Evolutionary conservation across 2,329 filamentous ascomycete genomes (phyloP).

Genomic region (Trichoderma simmonsii): DNA sequence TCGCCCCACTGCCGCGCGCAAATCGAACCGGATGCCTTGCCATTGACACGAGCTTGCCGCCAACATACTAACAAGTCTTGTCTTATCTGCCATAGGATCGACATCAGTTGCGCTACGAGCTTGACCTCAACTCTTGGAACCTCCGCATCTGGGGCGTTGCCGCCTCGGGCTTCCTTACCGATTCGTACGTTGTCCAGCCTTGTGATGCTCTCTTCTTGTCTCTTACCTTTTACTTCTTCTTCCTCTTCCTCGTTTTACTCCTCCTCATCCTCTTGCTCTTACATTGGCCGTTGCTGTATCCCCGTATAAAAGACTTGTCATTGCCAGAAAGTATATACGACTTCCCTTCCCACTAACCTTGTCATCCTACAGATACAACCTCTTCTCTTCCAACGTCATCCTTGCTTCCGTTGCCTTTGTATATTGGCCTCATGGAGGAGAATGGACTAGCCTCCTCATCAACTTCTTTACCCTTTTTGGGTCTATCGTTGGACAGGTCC

Average conservation of each 20-base stretch:
- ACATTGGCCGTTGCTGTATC: neutral
- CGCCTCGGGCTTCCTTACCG: constrained; percentile 53
- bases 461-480: constrained; percentile 53
- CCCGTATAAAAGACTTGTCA: neutral
- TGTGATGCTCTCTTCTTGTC: neutral
- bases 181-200: constrained; percentile 41
- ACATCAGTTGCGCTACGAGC: constrained; percentile 50
- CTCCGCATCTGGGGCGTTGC: constrained; percentile 53
- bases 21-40: neutral
- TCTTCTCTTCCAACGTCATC: constrained; percentile 55
- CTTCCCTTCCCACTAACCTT: neutral
- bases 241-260: neutral
- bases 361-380: constrained; percentile 43
- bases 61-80: neutral
- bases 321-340: neutral
- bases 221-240: neutral
- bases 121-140: constrained; percentile 55
- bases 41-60: neutral
- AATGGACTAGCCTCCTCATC: constrained; percentile 47
- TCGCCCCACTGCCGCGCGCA: constrained; percentile 5
- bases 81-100: constrained; percentile 41
- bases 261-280: neutral
- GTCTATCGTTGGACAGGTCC: constrained; percentile 50
- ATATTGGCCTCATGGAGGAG: constrained; percentile 46
- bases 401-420: constrained; percentile 52